phyloP scores from a whole-genome alignment of 345 rosid genomes.

The Euphorbia lathyris region DNA sequence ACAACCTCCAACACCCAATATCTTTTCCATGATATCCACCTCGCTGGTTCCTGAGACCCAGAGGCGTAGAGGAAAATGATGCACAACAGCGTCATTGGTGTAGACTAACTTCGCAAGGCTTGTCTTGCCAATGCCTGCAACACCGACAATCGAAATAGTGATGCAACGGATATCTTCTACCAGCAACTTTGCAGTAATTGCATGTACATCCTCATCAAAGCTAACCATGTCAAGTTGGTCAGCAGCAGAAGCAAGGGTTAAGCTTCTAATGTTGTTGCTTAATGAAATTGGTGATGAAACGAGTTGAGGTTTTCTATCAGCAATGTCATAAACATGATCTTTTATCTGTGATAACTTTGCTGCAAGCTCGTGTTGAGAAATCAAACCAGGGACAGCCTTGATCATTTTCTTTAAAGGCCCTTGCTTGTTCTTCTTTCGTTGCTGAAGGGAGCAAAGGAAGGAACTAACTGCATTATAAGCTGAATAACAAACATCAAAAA shows the following conservation, averaged over 20 bases:
- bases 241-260: not conserved
- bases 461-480: not conserved
- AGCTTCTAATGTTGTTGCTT: not conserved
- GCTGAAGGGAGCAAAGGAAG: not conserved
- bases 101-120: slow-evolving; percentile 15
- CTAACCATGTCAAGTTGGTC: not conserved
- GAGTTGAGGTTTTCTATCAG: not conserved
- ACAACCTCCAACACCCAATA: not conserved
- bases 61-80: slow-evolving; percentile 3
- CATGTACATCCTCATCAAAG: slow-evolving; percentile 4
- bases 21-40: not conserved
- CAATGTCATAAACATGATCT: not conserved
- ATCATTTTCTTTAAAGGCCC: not conserved
- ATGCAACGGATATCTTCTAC: slow-evolving; percentile 1
- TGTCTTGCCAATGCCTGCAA: slow-evolving; percentile 17
- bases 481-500: not conserved
- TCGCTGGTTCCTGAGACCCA: slow-evolving; percentile 5
- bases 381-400: not conserved
- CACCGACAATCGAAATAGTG: slow-evolving; percentile 22
- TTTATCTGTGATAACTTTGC: not conserved
- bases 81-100: not conserved
- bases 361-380: not conserved
- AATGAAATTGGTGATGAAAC: not conserved
- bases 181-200: not conserved
- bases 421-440: not conserved